Evolutionary conservation across 805 yeast genomes (phyloP), one percentile per base, ranked within the genome.

Genomic region (Metschnikowia colocasiae): DNA sequence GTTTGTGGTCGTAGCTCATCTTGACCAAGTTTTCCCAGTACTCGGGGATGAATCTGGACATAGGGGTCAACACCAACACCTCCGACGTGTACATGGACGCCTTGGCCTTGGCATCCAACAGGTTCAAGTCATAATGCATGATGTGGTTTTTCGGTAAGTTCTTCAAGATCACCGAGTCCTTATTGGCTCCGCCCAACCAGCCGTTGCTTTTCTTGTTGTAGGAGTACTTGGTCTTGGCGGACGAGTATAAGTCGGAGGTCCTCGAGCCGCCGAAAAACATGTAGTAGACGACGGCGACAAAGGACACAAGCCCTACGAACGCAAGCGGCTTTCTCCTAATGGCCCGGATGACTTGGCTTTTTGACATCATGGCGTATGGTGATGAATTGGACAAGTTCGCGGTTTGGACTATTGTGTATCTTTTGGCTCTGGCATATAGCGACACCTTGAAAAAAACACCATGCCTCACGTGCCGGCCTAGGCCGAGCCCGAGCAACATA

Each of bases 11-110:
- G 64, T 94, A 94, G 18, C 82, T 71, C 57, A 94, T 69, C 55
- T 75, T 75, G 50, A 85, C 65, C 50, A 94, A 68, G 64, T 94
- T 94, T 32, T 79, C 79, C 98, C 98, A 94, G 71, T 90, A 94
- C 54, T 80, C 85, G 27, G 82, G 81, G 63, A 87, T 82, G 63
- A 94, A 94, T 54, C 82, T 79, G 37, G 95, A 85, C 80, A 94
- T 82, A 31, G 99, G 99, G 1, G 97, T 83, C 61, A 94, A 75
- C 48, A 94, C 81, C 62, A 94, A 74, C 18, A 94, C 87, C 53
- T 86, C 84, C 63, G 94, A 97, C 58, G 79, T 80, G 65, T 88
- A 85, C 49, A 76, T 76, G 43, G 81, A 81, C 18, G 96, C 86
- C 65, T 80, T 76, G 25, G 86, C 75, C 3, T 91, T 79, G 3